Base-by-base conservation (phyloP, 2,329 filamentous ascomycete genomes). In the Colletotrichum acutatum region DNA sequence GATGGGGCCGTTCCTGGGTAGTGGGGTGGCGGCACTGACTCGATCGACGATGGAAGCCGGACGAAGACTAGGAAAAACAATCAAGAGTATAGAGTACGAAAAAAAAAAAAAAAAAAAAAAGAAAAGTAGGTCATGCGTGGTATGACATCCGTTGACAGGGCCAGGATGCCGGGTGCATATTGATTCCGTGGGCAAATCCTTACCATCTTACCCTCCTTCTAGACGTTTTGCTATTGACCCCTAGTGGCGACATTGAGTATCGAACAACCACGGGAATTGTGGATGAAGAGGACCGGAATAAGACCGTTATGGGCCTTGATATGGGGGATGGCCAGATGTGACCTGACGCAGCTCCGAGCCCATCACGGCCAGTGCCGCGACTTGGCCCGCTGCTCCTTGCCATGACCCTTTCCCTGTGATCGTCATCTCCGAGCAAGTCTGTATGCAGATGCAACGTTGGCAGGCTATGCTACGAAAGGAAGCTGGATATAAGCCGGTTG, bases 401-500 rank as follows among this genome's bases (percentile, higher is more conserved):
- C 46, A 49, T 28, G 37, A 34, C 46, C 63, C 63, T 37, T 71
- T 62, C 58, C 58, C 28, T 68, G 28, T 57, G 64, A 71, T 62
- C 56, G 42, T 71, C 64, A 71, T 68, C 37, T 71, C 69, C 69
- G 64, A 62, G 53, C 22, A 16, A 49, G 28, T 34, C 28, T 32
- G 32, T 67, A 57, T 62, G 69, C 57, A 71, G 56, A 58, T 71
- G 63, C 63, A 70, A 53, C 61, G 22, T 53, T 37, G 60, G 61
- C n/a, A 19, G 19, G 16, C 42, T 24, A 42, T 59, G 30, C 24
- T 37, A n/a, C 49, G 32, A 70, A 22, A 49, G 54, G 37, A 53
- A 54, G 54, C 14, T 56, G 19, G 46, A 71, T 71, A 71, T 71
- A 71, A 71, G 64, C 68, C 68, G 16, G 28, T 68, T 62, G 64